A percentile compares a stretch with the other conserved stretches of the same genome.
Conservation (phyloP, 2,329 filamentous ascomycete genomes). For the Juglanconis sp. region DNA sequence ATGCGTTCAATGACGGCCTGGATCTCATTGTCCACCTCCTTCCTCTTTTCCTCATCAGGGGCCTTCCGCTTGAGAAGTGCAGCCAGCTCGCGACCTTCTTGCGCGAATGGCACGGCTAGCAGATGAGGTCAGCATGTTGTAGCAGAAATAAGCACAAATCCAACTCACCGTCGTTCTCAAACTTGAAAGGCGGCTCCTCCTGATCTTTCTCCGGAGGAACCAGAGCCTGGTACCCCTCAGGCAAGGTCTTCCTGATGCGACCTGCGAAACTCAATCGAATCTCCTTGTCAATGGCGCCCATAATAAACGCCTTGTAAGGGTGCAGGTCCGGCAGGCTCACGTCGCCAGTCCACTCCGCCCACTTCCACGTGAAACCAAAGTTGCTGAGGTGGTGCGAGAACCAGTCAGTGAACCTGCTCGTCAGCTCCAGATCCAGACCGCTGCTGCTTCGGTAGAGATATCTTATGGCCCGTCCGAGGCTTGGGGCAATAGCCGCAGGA, state of each 20-base stretch:
- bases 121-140: conserved; percentile 12
- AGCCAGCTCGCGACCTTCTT: conserved; percentile 80
- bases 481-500: conserved; percentile 92
- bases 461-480: conserved; percentile 86
- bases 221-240: conserved; percentile 76
- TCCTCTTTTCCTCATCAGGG: conserved; percentile 71
- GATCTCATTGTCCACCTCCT: conserved; percentile 83
- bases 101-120: conserved; percentile 73
- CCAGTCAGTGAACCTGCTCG: conserved; percentile 91
- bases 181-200: conserved; percentile 96
- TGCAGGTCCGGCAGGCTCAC: conserved; percentile 72
- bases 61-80: conserved; percentile 80
- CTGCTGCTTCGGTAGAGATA: conserved; percentile 82
- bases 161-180: conserved; percentile 65
- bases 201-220: conserved; percentile 88
- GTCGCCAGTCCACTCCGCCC: conserved; percentile 94
- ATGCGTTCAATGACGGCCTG: conserved; percentile 77
- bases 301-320: conserved; percentile 90
- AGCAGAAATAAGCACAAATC: conserved; percentile 60
- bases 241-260: conserved; percentile 89
- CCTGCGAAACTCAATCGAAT: conserved; percentile 95
- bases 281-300: conserved; percentile 90
- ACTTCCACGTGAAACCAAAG: conserved; percentile 99
- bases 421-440: conserved; percentile 81
- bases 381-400: conserved; percentile 97